These are phyloP conservation scores for Hyphodiscus sp. DNA, from an alignment of 2,329 filamentous ascomycete species.

Conservation along the genomic window DNA sequence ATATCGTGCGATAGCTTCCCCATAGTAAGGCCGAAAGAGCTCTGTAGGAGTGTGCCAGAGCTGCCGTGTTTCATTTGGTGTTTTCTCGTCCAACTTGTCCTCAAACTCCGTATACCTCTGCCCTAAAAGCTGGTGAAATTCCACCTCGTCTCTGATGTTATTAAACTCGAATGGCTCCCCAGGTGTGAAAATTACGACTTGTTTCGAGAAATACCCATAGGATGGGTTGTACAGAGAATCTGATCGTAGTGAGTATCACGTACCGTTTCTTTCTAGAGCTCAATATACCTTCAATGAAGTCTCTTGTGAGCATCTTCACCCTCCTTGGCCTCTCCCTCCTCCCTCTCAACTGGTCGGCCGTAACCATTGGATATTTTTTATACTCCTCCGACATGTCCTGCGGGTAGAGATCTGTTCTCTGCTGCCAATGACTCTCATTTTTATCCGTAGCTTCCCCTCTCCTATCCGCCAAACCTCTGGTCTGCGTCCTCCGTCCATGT, in stretches of 20 bases:
- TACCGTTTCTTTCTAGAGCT: neutral
- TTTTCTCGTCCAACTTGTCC: constrained; percentile 69
- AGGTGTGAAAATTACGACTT: constrained; percentile 91
- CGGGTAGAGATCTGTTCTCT: constrained; percentile 68
- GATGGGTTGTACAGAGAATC: constrained; percentile 91
- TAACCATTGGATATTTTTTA: constrained; percentile 75
- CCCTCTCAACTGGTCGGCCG: constrained; percentile 67
- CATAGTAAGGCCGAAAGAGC: constrained; percentile 93
- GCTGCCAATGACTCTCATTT: constrained; percentile 76
- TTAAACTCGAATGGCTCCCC: constrained; percentile 89
- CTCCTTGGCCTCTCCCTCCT: constrained; percentile 71
- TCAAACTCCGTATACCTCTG: constrained; percentile 85
- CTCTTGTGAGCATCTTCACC: constrained; percentile 94
- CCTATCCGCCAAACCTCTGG: constrained; percentile 26
- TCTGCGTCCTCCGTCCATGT: constrained; percentile 33
- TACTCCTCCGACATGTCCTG: constrained; percentile 76
- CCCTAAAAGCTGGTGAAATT: constrained; percentile 73
- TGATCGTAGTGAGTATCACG: constrained; percentile 32
- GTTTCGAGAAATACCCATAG: constrained; percentile 95
- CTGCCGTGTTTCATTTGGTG: constrained; percentile 68
- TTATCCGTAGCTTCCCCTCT: constrained; percentile 20
- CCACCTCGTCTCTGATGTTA: constrained; percentile 71
- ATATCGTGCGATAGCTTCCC: constrained; percentile 94
- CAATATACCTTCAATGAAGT: constrained; percentile 84
- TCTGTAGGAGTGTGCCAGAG: constrained; percentile 98